Base-by-base conservation (phyloP, 2,329 filamentous ascomycete genomes). In the Hypoxylon sp. region DNA sequence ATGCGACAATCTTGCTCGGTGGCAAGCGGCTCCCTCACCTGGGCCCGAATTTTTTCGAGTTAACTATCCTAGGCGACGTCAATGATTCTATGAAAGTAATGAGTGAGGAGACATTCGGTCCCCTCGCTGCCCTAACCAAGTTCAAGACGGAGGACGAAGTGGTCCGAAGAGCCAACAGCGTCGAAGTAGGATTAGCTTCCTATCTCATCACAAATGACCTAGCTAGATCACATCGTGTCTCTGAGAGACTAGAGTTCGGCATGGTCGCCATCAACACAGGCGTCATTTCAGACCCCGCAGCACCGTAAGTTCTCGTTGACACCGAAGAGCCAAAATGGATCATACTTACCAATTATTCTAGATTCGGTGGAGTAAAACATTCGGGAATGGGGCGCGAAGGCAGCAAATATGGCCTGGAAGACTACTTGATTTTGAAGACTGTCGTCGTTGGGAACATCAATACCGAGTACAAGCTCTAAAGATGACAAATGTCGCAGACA, bases 21-120 rank as follows among this genome's bases (percentile, higher is more conserved):
- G 92, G 91, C 4, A 84, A 90, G 76, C 86, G 83, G 75, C 80
- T 90, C 60, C 82, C 87, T 6, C 86, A 90, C 42, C 82, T 92
- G 1, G 92, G 90, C 20, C 77, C 82, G 13, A 92, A 92, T 79
- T 94, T 93, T 82, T 93, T 89, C 80, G 85, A 91, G 71, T 90
- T 90, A 0, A 94, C 92, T 0, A 87, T 94, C 22, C 85, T 94
- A 61, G 86, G 88, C 17, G 88, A 88, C 56, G 91, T 92, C 85
- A 92, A 81, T 17, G 82, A 83, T 58, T 84, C 89, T 33, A 94
- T 94, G 92, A 80, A 84, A 42, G 81, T 94, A 42, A 85, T 87
- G 8, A 82, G 82, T 0, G 92, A 94, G 76, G 92, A 95, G 80
- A 94, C 91, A 0, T 95, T 95, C 74, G 92, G 91, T 0, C 93